phyloP scores from a whole-genome alignment of 257 asterid genomes.

The Agastache rugosa region DNA sequence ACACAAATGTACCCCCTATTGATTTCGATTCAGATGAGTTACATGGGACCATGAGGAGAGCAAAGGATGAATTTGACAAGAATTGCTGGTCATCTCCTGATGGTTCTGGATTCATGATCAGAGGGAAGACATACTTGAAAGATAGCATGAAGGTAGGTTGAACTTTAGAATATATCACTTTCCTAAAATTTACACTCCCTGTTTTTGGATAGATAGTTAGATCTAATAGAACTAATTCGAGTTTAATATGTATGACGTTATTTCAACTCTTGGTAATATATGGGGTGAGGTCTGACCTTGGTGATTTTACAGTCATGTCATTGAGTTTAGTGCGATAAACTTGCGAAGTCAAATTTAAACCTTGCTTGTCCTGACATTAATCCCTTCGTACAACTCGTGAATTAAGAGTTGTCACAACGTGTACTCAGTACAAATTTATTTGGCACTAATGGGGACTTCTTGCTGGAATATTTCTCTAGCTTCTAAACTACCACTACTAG shows the following conservation, averaged over 20 bases:
- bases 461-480: not conserved
- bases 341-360: slow-evolving; percentile 6
- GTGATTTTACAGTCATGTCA: slow-evolving; percentile 4
- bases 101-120: slow-evolving; percentile 93
- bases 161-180: slow-evolving; percentile 9
- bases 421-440: not conserved
- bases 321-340: slow-evolving; percentile 3
- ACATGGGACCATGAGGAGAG: slow-evolving; percentile 80
- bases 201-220: slow-evolving; percentile 21
- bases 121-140: slow-evolving; percentile 93
- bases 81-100: slow-evolving; percentile 92
- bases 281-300: not conserved
- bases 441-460: not conserved
- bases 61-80: slow-evolving; percentile 71
- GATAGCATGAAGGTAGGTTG: slow-evolving; percentile 74
- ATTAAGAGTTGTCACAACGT: not conserved
- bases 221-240: slow-evolving; percentile 17
- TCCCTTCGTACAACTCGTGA: not conserved
- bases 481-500: not conserved
- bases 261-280: not conserved
- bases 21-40: slow-evolving; percentile 61
- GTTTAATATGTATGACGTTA: slow-evolving; percentile 9
- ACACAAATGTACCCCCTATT: slow-evolving; percentile 55
- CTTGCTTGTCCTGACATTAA: not conserved
- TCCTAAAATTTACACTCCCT: slow-evolving; percentile 10